Evolutionary conservation across 148 eudicot genomes (phyloP).

Genomic region (Nepenthes gracilis): DNA sequence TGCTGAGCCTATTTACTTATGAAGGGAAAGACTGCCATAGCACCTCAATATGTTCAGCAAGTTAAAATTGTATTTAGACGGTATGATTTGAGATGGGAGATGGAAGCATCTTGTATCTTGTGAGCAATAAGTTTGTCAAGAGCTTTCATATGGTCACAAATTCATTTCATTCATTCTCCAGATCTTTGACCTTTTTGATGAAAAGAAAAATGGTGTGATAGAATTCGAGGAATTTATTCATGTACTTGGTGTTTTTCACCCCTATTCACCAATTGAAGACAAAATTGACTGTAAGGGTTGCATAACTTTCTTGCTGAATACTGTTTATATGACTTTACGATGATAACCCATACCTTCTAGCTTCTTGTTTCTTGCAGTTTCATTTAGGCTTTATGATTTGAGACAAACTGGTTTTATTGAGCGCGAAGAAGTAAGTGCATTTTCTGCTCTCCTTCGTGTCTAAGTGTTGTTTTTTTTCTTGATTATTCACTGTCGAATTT

Average conservation of each 20-base stretch:
- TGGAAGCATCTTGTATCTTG: too few relatives aligned
- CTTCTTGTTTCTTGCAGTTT: slow-evolving; percentile 42
- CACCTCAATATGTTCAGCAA: too few relatives aligned
- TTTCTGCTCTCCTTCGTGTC: neutral
- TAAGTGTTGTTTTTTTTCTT: neutral
- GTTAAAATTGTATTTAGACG: too few relatives aligned
- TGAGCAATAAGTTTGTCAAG: too few relatives aligned
- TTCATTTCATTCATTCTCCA: slow-evolving; percentile 5
- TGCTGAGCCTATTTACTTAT: too few relatives aligned
- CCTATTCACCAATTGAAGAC: slow-evolving; percentile 53
- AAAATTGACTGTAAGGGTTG: slow-evolving; percentile 62
- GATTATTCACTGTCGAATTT: neutral
- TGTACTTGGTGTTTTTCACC: slow-evolving; percentile 69
- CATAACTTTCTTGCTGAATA: slow-evolving; percentile 14
- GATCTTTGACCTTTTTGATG: slow-evolving; percentile 90
- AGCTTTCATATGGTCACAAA: too few relatives aligned
- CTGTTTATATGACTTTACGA: neutral
- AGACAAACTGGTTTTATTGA: slow-evolving; percentile 92
- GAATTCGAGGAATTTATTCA: slow-evolving; percentile 83
- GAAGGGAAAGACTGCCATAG: too few relatives aligned
- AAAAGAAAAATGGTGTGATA: slow-evolving; percentile 71
- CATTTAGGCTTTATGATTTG: slow-evolving; percentile 86
- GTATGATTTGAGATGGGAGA: too few relatives aligned
- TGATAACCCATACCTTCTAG: neutral
- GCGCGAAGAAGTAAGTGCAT: slow-evolving; percentile 90